A percentile compares a stretch with the other conserved stretches of the same genome.
phyloP scores from a whole-genome alignment of 441 rosid genomes.

The Erysimum cheiri region DNA sequence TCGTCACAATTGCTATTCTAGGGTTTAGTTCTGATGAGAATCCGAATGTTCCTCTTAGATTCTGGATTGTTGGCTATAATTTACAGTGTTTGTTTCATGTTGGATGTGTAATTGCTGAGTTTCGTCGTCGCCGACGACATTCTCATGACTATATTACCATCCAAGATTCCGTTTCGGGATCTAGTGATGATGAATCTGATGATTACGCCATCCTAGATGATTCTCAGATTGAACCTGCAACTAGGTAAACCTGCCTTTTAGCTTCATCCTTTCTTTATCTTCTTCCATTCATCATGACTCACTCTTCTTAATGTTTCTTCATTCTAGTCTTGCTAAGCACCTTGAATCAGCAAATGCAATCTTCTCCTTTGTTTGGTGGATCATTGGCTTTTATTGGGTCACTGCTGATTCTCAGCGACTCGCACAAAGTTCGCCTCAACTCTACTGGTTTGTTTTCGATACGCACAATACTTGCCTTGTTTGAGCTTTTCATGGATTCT shows the following conservation, averaged over 20 bases:
- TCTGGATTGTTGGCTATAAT: constrained; percentile 63
- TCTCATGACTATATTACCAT: background rate
- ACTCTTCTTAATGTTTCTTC: background rate
- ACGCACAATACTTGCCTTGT: background rate
- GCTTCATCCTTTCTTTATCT: background rate
- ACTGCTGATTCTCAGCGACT: constrained; percentile 78
- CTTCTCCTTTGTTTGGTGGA: constrained; percentile 90
- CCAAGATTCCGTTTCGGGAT: constrained; percentile 40
- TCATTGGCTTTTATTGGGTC: constrained; percentile 95
- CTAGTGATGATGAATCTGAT: constrained; percentile 50
- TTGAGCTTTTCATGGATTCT: constrained; percentile 12
- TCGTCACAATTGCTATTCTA: constrained; percentile 48
- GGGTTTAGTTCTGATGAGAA: constrained; percentile 50
- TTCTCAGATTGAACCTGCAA: constrained; percentile 48
- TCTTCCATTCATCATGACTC: constrained; percentile 13
- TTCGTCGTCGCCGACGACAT: constrained; percentile 39
- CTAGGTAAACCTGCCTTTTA: constrained; percentile 48
- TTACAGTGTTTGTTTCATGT: constrained; percentile 62
- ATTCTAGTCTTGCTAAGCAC: constrained; percentile 49
- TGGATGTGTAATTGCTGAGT: constrained; percentile 56
- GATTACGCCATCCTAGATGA: constrained; percentile 44
- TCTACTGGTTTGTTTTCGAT: constrained; percentile 67
- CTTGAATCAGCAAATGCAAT: constrained; percentile 69
- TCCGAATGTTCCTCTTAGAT: constrained; percentile 57
- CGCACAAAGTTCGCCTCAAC: constrained; percentile 69